Percentiles rank a stretch among this genome's conserved stretches.
Evolutionary conservation across 306 rosid species (phyloP).

Genomic region (Cucumis cinereus): DNA sequence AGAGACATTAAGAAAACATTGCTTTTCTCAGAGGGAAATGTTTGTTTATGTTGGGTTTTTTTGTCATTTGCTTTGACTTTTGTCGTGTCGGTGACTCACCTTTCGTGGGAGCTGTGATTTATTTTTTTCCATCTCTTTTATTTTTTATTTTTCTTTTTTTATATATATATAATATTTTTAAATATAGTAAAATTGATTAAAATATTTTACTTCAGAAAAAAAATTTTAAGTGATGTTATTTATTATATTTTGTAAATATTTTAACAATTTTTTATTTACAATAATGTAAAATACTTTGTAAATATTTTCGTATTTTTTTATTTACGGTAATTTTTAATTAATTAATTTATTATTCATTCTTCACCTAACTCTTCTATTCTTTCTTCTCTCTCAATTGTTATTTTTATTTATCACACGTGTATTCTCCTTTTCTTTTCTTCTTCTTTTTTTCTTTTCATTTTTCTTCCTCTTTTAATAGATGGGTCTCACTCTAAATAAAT

Average conservation of each 20-base stretch:
- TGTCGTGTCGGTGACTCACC: constrained; percentile 18
- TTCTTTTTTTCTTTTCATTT: too few relatives aligned
- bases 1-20: not conserved
- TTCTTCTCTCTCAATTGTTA: not conserved
- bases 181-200: too few relatives aligned
- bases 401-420: not conserved
- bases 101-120: constrained; percentile 9
- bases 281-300: too few relatives aligned
- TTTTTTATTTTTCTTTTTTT: not conserved
- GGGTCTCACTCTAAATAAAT: not conserved
- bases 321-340: too few relatives aligned
- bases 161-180: too few relatives aligned
- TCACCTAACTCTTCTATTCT: not conserved
- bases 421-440: too few relatives aligned
- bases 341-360: not conserved
- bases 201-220: too few relatives aligned
- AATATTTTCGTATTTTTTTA: not conserved
- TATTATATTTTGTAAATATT: too few relatives aligned
- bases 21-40: not conserved
- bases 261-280: too few relatives aligned
- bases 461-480: not conserved
- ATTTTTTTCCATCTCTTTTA: not conserved
- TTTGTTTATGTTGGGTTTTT: not conserved
- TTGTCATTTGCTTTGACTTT: constrained; percentile 25
- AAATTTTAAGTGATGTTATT: too few relatives aligned